Conservation (phyloP, 306 rosid species). For the Canavalia ensiformis region DNA sequence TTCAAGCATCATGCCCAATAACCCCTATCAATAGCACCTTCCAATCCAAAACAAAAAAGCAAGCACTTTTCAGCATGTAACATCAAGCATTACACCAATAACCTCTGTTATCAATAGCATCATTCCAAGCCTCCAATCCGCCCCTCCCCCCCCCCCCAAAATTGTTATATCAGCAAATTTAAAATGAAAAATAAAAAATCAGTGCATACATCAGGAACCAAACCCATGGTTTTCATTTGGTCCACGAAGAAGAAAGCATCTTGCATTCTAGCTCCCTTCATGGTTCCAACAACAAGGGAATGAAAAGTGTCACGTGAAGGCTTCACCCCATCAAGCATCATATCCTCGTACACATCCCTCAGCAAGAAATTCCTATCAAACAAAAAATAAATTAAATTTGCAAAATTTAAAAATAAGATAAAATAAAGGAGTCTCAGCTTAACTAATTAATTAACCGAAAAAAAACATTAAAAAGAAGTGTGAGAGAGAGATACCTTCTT, state of each 20-base stretch:
- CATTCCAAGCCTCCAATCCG: not conserved
- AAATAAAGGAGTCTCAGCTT: not conserved
- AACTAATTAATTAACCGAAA: not conserved
- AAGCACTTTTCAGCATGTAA: not conserved
- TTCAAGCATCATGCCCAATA: conserved; percentile 18
- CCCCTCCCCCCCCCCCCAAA: too few relatives aligned
- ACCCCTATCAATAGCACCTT: conserved; percentile 21
- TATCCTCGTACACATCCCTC: conserved; percentile 86
- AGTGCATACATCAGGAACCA: conserved; percentile 83
- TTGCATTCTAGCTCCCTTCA: conserved; percentile 80
- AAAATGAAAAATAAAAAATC: not conserved
- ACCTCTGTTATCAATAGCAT: conserved; percentile 9
- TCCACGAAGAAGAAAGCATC: conserved; percentile 84
- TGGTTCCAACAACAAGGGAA: conserved; percentile 75
- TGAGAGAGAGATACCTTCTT: conserved; percentile 58
- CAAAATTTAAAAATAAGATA: not conserved
- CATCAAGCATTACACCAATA: conserved; percentile 2
- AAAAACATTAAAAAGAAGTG: not conserved
- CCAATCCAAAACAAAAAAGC: not conserved
- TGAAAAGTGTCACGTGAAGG: conserved; percentile 85
- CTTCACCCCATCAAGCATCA: conserved; percentile 95
- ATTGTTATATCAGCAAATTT: not conserved
- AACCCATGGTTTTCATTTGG: conserved; percentile 88
- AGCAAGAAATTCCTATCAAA: conserved; percentile 67
- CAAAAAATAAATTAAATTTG: not conserved